phyloP scores from a whole-genome alignment of 805 yeast species.

The Jamesozyma piceae region DNA sequence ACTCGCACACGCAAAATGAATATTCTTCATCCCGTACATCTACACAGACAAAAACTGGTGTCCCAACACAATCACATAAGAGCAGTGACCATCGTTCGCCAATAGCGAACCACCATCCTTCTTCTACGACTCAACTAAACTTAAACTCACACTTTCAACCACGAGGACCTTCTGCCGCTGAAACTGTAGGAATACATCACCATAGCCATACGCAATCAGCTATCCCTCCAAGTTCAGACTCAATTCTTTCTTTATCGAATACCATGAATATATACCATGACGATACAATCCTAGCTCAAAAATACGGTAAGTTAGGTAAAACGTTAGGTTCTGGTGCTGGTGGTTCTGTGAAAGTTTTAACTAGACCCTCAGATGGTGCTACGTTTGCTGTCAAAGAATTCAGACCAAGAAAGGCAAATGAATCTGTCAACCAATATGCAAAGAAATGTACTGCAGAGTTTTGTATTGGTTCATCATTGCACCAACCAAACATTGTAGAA shows the following conservation, averaged over 20 bases:
- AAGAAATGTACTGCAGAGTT: constrained; percentile 83
- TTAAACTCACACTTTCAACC: constrained; percentile 10
- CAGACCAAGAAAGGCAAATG: constrained; percentile 61
- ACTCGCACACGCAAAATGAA: constrained; percentile 1
- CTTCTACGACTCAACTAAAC: constrained; percentile 12
- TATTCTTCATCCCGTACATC: constrained; percentile 1
- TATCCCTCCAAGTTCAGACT: constrained; percentile 30
- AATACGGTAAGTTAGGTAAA: constrained; percentile 68
- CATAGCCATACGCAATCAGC: constrained; percentile 29
- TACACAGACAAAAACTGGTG: constrained; percentile 4
- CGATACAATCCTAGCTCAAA: constrained; percentile 44
- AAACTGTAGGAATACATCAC: constrained; percentile 15
- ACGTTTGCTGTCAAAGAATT: constrained; percentile 81
- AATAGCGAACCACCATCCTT: constrained; percentile 9
- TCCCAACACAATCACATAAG: not conserved
- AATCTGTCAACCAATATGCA: constrained; percentile 67
- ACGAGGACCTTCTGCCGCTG: not conserved
- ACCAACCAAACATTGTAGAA: constrained; percentile 72
- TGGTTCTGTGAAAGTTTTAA: constrained; percentile 68
- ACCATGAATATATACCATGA: constrained; percentile 36
- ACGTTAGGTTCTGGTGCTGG: constrained; percentile 82
- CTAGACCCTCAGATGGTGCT: constrained; percentile 57
- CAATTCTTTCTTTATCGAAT: constrained; percentile 27
- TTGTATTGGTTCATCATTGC: constrained; percentile 74
- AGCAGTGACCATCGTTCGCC: not conserved